Conservation (phyloP, 805 yeast genomes). For the Metschnikowia sp. region DNA sequence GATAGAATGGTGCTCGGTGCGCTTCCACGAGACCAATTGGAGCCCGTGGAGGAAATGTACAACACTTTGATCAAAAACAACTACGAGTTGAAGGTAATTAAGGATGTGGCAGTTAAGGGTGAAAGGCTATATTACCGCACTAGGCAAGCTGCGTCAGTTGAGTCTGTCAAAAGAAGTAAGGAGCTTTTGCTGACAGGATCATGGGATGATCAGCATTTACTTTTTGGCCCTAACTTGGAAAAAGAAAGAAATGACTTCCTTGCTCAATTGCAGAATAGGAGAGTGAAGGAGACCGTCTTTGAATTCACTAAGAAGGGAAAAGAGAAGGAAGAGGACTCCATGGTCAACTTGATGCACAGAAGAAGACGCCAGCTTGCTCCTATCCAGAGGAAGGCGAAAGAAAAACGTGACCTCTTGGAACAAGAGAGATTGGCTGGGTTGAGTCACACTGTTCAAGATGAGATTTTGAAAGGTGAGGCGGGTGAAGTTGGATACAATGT, state of each 20-base stretch:
- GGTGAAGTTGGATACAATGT: constrained; percentile 47
- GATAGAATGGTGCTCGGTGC: constrained; percentile 80
- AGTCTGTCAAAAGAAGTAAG: constrained; percentile 81
- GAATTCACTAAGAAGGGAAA: constrained; percentile 62
- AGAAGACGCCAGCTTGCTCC: constrained; percentile 88
- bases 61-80: constrained; percentile 57
- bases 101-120: constrained; percentile 77
- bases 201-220: constrained; percentile 86
- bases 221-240: constrained; percentile 75
- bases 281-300: constrained; percentile 85
- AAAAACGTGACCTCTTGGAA: constrained; percentile 62
- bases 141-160: constrained; percentile 79
- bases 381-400: constrained; percentile 73
- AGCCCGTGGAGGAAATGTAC: constrained; percentile 67
- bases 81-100: constrained; percentile 64
- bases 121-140: constrained; percentile 85
- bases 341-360: constrained; percentile 79
- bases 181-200: constrained; percentile 64
- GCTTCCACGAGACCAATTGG: constrained; percentile 70
- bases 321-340: constrained; percentile 55
- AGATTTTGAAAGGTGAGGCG: constrained; percentile 52
- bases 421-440: constrained; percentile 75
- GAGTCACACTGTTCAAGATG: constrained; percentile 70
- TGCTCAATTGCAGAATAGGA: constrained; percentile 65
- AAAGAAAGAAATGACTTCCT: constrained; percentile 70